Evolutionary conservation across 1,284 basidiomycete genomes (phyloP), one percentile per base, ranked within the genome.

Genomic region (Takashimella tepidaria): DNA sequence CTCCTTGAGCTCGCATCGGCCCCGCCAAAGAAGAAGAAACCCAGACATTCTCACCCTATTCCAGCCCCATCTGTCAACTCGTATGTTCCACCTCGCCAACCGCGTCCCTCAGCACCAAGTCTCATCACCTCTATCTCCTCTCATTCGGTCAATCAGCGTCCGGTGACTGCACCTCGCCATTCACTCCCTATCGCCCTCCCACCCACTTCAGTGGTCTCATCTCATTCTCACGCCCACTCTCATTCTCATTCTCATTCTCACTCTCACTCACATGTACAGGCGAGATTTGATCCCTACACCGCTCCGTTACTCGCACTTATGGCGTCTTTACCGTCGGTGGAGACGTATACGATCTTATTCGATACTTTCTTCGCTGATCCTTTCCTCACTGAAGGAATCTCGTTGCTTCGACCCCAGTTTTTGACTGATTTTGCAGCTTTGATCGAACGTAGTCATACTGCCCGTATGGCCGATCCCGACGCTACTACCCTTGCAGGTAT

Each of bases 351-450:
- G 20, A 71, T 71, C 31, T 60, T 74, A 5, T 67, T 71, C 57
- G 60, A 67, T 45, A 70, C 64, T 1, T 74, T 72, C 60, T 72
- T 70, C 56, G 45, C 51, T 27, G 72, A 74, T 54, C 66, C 69
- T 12, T 70, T 72, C 59, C 56, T 74, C 22, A 62, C 65, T n/a
- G 68, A 72, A 55, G 72, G 72, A 2, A 64, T 74, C 22, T 66
- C 68, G 5, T 61, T 74, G 2, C 66, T 74, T 5, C 68, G 68
- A 41, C 64, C 67, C 2, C 67, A 68, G 50, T 72, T 65, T 43
- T 49, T 62, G 16, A 65, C 67, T 0, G 67, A 70, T 41, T 67
- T 67, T 49, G 57, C 64, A 24, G 55, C 61, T n/a, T 43, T 73
- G 22, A 27, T 66, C 4, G 64, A 69, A 40, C 63, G 69, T 19